A percentile compares a stretch with the other conserved stretches of the same genome.
Conservation (phyloP, 1,139 yeast species). For the Pichia sp. region DNA sequence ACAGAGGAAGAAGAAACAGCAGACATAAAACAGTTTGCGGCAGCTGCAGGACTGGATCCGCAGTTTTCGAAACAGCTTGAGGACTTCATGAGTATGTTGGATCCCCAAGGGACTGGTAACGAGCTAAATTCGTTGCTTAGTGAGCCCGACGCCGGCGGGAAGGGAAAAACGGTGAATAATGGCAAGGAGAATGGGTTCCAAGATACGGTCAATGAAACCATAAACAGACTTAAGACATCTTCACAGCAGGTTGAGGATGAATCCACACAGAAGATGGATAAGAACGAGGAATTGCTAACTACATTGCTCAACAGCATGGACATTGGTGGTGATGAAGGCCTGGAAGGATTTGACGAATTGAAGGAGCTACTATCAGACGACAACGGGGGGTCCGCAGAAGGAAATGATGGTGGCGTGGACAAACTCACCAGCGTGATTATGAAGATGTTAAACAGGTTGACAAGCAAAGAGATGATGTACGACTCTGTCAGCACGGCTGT, state of each 20-base stretch:
- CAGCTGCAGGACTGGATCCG: slow-evolving; percentile 56
- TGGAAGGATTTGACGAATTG: slow-evolving; percentile 14
- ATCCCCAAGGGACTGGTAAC: slow-evolving; percentile 11
- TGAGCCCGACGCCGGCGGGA: not conserved
- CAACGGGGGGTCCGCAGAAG: slow-evolving; percentile 34
- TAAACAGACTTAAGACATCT: slow-evolving; percentile 68
- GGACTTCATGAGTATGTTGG: slow-evolving; percentile 44
- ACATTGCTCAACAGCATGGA: slow-evolving; percentile 43
- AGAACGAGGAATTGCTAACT: slow-evolving; percentile 56
- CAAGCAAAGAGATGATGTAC: slow-evolving; percentile 81
- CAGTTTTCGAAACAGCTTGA: slow-evolving; percentile 56
- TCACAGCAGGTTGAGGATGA: slow-evolving; percentile 61
- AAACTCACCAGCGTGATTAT: slow-evolving; percentile 63
- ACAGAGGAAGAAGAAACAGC: not conserved
- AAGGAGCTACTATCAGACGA: slow-evolving; percentile 6
- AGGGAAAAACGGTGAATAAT: not conserved
- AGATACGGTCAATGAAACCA: slow-evolving; percentile 73
- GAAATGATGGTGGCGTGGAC: slow-evolving; percentile 40
- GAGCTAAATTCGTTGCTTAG: slow-evolving; percentile 4
- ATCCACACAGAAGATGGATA: slow-evolving; percentile 39
- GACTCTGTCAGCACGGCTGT: slow-evolving; percentile 85
- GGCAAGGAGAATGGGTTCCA: slow-evolving; percentile 45
- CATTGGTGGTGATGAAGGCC: slow-evolving; percentile 29
- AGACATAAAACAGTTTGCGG: slow-evolving; percentile 27
- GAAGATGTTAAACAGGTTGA: slow-evolving; percentile 78